Evolutionary conservation across 2,329 filamentous ascomycete species (phyloP).

Genomic region (Phyllosticta citrichinensis): DNA sequence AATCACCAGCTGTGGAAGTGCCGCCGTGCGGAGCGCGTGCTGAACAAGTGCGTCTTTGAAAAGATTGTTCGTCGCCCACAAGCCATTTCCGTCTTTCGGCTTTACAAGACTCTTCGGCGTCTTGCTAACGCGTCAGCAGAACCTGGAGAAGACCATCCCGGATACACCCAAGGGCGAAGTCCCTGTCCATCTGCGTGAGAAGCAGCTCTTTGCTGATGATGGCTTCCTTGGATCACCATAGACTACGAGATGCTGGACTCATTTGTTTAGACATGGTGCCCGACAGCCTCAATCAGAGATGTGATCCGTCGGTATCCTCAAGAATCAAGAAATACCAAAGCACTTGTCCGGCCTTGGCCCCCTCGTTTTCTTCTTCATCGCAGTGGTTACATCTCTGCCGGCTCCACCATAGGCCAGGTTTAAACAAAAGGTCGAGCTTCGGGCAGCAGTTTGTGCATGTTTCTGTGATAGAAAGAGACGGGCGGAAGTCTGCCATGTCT

Average conservation of each 20-base stretch:
- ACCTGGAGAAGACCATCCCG: conserved; percentile 43
- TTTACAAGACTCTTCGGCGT: background rate
- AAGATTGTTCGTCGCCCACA: conserved; percentile 62
- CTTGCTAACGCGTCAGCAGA: conserved; percentile 22
- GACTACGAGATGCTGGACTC: conserved; percentile 10
- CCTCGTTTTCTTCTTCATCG: too few relatives aligned
- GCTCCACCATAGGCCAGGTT: too few relatives aligned
- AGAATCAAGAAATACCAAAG: background rate
- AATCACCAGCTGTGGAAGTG: conserved; percentile 98
- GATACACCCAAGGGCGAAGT: conserved; percentile 39
- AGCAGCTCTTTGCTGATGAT: conserved; percentile 29
- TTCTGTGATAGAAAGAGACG: too few relatives aligned
- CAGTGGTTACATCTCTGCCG: too few relatives aligned
- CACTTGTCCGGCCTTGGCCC: background rate
- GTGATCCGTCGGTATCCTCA: background rate
- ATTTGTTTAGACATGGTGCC: background rate
- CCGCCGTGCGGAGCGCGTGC: conserved; percentile 71
- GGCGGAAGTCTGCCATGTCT: too few relatives aligned
- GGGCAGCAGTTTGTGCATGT: too few relatives aligned
- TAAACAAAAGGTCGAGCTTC: too few relatives aligned
- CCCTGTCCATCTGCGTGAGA: conserved; percentile 39
- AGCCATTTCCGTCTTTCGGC: background rate
- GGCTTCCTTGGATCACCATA: conserved; percentile 11
- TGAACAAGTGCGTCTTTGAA: conserved; percentile 93
- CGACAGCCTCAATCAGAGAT: background rate